Base-by-base conservation (phyloP, 2,329 filamentous ascomycete genomes). In the Cercospora berteroae region DNA sequence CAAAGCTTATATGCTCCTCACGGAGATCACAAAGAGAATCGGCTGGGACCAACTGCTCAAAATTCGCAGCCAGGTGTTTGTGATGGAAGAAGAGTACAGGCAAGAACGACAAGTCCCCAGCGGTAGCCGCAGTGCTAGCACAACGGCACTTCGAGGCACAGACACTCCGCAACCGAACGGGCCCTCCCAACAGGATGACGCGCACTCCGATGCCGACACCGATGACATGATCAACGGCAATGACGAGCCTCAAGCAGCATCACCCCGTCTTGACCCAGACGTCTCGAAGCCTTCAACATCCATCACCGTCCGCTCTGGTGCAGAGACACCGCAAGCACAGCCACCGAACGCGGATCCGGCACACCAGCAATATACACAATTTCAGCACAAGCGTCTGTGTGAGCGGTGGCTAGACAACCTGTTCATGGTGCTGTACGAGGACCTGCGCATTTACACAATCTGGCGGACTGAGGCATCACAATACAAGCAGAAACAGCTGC, bases 381-480 rank as follows among this genome's bases (percentile, higher is more conserved):
- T 99, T 77, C 95, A 96, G 78, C 97, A 97, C 80, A 99, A 99
- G 82, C 90, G 95, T 0, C 87, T 99, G 1, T 99, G 95, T 76
- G 95, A 99, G 80, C 89, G 95, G 73, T 99, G 95, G 95, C 86
- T 99, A 2, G 95, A 99, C 80, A 98, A 96, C 75, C 86, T 99
- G 23, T 99, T 99, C 83, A 99, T 99, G 95, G 95, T 98, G 0
- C 86, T 99, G 2, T 99, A 99, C 79, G 95, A 99, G 79, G 95
- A 99, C 76, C 86, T 99, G 18, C 92, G 95, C 60, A 94, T 99
- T 56, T 99, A 99, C 83, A 99, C 95, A 12, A 99, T 99, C 79
- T 99, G 95, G 95, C 90, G 95, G 65, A 98, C 95, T 0, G 95
- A 99, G 79, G 95, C 98, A 88, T 92, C 93, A 0, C 94, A 98